Evolutionary conservation across 345 rosid species (phyloP), one percentile per base, ranked within the genome.

Genomic region (Eucalyptus urophylla): DNA sequence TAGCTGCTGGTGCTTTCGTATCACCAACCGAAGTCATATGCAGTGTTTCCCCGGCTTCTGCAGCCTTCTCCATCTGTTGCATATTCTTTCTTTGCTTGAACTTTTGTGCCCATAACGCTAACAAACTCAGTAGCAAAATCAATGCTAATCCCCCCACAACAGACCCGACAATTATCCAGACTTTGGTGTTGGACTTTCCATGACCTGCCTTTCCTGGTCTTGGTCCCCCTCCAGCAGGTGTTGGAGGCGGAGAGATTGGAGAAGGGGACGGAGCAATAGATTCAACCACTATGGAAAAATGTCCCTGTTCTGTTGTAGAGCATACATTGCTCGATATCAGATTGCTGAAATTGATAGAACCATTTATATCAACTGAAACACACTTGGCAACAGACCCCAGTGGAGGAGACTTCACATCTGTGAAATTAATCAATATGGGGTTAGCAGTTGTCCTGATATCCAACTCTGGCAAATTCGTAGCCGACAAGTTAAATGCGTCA

Each of bases 61-160:
- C 98, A 88, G 97, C 99, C 92, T 91, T 98, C 94, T 98, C 97
- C 99, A 98, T 97, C 90, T 93, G 95, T 81, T 93, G 95, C 94
- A 97, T 92, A 90, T 90, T 94, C 95, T 94, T 96, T 72, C 89
- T 92, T 72, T 91, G 90, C 94, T 95, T 96, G 90, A 93, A 93
- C 67, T 93, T 95, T 65, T 90, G 93, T 80, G 92, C 92, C 94
- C 99, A 92, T 87, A 94, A 40, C 6, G 94, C 92, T 24, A 96
- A 83, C 86, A 94, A 91, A 87, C 90, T 88, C 87, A 96, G 88
- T 87, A 97, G 90, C 87, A 89, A 93, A 62, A 96, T 51, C 50
- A 97, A 85, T 76, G 93, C 62, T 89, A 96, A 50, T 88, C 98
- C 99, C 45, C 99, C 98, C 22, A 95, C 27, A 33, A 96, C 99